Evolutionary conservation across 192 early-diverging fungal genomes (phyloP).

Genomic region (Funneliformis mosseae): DNA sequence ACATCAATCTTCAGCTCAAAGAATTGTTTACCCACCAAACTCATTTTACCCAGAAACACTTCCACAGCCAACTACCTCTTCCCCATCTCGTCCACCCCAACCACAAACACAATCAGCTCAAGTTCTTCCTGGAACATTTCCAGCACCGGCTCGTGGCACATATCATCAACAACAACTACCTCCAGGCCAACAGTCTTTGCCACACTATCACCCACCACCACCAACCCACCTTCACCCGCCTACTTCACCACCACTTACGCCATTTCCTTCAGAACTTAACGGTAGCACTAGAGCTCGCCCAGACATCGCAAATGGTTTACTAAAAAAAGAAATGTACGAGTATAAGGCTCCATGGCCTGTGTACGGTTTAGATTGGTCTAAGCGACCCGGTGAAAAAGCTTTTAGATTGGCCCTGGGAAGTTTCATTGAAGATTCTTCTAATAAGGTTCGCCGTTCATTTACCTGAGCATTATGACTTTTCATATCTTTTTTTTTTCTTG

Average conservation of each 20-base stretch:
- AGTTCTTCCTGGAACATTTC: conserved; percentile 2
- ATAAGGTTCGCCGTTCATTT: conserved; percentile 51
- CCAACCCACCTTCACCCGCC: not conserved
- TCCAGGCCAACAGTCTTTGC: not conserved
- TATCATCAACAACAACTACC: not conserved
- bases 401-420: conserved; percentile 86
- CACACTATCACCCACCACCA: not conserved
- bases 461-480: no score
- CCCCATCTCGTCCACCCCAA: conserved; percentile 10
- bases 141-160: not conserved
- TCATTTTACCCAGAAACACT: conserved; percentile 13
- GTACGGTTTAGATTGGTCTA: conserved; percentile 89
- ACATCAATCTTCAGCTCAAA: conserved; percentile 9
- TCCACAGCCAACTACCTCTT: not conserved
- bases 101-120: not conserved
- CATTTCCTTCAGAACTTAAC: conserved; percentile 11
- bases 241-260: conserved; percentile 8
- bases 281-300: not conserved
- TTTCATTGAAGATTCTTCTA: conserved; percentile 71
- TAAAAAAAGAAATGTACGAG: conserved; percentile 73
- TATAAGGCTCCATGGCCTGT: conserved; percentile 84
- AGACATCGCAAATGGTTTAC: not conserved
- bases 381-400: conserved; percentile 61
- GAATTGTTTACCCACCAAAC: not conserved
- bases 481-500: conserved; percentile 20